Base-by-base conservation (phyloP, 2,329 filamentous ascomycete species). In the Monilinia laxa region DNA sequence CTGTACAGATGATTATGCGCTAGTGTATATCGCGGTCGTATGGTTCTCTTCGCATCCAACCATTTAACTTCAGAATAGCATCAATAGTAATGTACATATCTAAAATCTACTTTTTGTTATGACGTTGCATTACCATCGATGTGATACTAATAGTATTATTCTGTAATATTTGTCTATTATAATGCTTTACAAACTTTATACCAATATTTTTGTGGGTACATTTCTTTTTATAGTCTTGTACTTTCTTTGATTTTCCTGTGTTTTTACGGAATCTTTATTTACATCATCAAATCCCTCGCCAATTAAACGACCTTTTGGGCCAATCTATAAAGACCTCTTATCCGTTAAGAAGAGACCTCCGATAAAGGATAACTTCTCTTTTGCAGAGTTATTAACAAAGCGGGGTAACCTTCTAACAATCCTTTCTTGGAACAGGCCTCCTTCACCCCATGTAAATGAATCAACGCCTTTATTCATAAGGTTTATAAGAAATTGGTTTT, bases 401-500 rank as follows among this genome's bases (percentile, higher is more conserved):
- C 23, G 23, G 23, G 25, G 23, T 9, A 23, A 53, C 14, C 9
- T 53, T 12, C 51, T 23, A 18, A 23, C 2, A 53, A 53, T 53
- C 14, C 23, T 23, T 23, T 53, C 51, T 3, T 53, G 51, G 51
- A 53, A 53, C 18, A 53, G 25, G 25, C 51, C 51, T 18, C 51
- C 51, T 28, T 53, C 25, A 9, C 51, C 51, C 14, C 76, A 80
- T 65, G 73, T 78, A 7, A 77, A 79, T 71, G 77, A 77, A 60
- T 74, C 77, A 6, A 82, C 85, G 3, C 84, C 84, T 3, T 78
- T 87, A 11, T 78, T 87, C 64, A 85, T 87, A 68, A 83, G 84
- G 25, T 87, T 87, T 76, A 85, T 84, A 0, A 78, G 84, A 49
- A 81, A 82, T 65, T 85, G 81, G 81, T 80, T 80, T 2, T 76